Evolutionary conservation across 73 alveolate genomes (phyloP), one percentile per base, ranked within the genome.

Genomic region (Paramecium pentaurelia): DNA sequence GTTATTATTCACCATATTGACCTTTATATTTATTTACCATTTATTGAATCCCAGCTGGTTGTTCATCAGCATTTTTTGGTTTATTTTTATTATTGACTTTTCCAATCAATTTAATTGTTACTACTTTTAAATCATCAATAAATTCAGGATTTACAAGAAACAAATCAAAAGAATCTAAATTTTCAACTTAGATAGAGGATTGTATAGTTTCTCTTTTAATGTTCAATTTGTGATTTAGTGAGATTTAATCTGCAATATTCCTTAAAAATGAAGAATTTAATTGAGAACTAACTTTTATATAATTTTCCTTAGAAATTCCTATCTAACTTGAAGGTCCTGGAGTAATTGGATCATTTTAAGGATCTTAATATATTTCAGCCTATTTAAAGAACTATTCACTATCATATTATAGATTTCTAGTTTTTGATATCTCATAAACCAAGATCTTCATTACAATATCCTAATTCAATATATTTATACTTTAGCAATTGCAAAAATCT

Each of bases 401-500:
- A 47, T 80, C 91, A 80, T 80, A 80, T 47, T 80, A 18, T 3
- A 80, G 73, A 25, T 80, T 80, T 44, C 91, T 40, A 11, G 58
- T 47, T 80, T 80, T 80, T 8, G 91, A 80, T 14, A 80, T 80
- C 30, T 80, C 91, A 25, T 80, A 80, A 2, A 80, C 91, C 4
- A 80, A 47, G 34, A 42, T 80, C 47, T 80, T 80, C 91, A 80
- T 80, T 18, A 80, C 91, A 28, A 80, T 80, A 80, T 80, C 91
- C 91, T 80, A 27, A 80, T 44, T 45, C 1, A 1, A 16, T 44
- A 54, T 54, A 18, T 32, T 7, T 45, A 25, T 80, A 80, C 91
- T 44, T 80, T 80, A 27, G 91, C 91, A 20, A 80, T 80, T 32
- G 91, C 91, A 80, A 80, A 80, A 18, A 80, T 28, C 51, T 80